Evolutionary conservation across 768 basidiomycete species (phyloP), one percentile per base, ranked within the genome.

Genomic region (Royoungia palumana): DNA sequence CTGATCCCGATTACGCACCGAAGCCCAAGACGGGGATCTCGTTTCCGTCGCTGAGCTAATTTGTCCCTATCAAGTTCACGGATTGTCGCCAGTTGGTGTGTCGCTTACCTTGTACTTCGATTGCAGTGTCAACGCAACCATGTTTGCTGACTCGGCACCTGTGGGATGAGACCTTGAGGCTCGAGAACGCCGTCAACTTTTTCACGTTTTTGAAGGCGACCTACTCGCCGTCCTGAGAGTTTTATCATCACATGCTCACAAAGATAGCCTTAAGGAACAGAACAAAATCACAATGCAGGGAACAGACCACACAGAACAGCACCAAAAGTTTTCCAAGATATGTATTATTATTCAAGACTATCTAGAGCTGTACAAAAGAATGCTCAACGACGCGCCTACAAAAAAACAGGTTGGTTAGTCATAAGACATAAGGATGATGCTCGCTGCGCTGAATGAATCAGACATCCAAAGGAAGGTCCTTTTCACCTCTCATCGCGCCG

Each of bases 401-500:
- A 25, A 19, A 41, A 19, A 7, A 21, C 41, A 20, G 6, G 32
- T 3, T 39, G 0, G 25, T 67, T 8, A 65, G 53, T 21, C n/a
- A n/a, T n/a, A n/a, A n/a, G n/a, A n/a, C n/a, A n/a, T n/a, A n/a
- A n/a, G n/a, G n/a, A n/a, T n/a, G n/a, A 44, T 44, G 54, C 51
- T 41, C 34, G 62, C 57, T 63, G 59, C 56, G 65, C 59, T 65
- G 39, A 44, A 69, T 60, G 63, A 70, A 68, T 87, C 86, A 87
- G 86, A 87, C 86, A 89, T 88, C 85, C 86, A 85, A 87, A 84
- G 85, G 85, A 89, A 87, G 87, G 81, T 82, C 75, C 69, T 79
- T 74, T 60, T 59, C 69, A 65, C 85, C 75, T n/a, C 82, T 75
- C 86, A 89, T 79, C 65, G 72, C 72, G 75, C 74, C 84, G 66